Percentiles rank a stretch among this genome's conserved stretches.
Evolutionary conservation across 2,329 filamentous ascomycete genomes (phyloP).

Genomic region (Alternaria ventricosa): DNA sequence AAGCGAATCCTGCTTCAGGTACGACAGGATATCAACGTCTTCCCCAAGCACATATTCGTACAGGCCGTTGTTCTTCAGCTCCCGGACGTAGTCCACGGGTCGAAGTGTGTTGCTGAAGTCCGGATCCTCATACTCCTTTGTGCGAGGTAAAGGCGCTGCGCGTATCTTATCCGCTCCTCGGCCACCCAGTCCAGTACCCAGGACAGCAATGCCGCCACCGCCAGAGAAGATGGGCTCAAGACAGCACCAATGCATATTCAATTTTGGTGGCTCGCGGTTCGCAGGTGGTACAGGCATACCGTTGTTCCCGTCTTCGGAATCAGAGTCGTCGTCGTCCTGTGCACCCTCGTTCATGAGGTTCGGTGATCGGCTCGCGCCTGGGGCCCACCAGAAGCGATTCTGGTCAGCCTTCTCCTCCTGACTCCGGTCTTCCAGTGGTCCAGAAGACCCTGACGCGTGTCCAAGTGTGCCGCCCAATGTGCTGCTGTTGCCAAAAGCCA

Average conservation of each 20-base stretch:
- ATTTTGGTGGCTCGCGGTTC: conserved; percentile 53
- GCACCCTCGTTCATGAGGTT: conserved; percentile 64
- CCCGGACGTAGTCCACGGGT: conserved; percentile 52
- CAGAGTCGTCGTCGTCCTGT: conserved; percentile 47
- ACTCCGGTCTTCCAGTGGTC: conserved; percentile 30
- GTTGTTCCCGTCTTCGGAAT: conserved; percentile 47
- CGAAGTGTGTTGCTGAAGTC: conserved; percentile 60
- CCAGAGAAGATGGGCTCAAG: conserved; percentile 66
- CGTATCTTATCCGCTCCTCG: conserved; percentile 63
- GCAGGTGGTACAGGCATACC: conserved; percentile 44
- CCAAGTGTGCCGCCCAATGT: conserved; percentile 34
- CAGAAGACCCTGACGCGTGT: conserved; percentile 39
- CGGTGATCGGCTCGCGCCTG: conserved; percentile 61
- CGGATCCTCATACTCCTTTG: conserved; percentile 62
- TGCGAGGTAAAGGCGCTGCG: conserved; percentile 62
- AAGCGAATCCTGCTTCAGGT: conserved; percentile 52
- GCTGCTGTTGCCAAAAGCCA: conserved; percentile 43
- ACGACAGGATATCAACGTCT: conserved; percentile 48
- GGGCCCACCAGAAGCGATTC: conserved; percentile 66
- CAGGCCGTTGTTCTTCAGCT: conserved; percentile 50
- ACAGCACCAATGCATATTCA: conserved; percentile 67
- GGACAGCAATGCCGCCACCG: conserved; percentile 64
- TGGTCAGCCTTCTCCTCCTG: conserved; percentile 28
- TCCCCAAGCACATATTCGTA: conserved; percentile 52
- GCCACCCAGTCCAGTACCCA: conserved; percentile 55